phyloP scores from a whole-genome alignment of 169 alveolate genomes.

The Neospora caninum region DNA sequence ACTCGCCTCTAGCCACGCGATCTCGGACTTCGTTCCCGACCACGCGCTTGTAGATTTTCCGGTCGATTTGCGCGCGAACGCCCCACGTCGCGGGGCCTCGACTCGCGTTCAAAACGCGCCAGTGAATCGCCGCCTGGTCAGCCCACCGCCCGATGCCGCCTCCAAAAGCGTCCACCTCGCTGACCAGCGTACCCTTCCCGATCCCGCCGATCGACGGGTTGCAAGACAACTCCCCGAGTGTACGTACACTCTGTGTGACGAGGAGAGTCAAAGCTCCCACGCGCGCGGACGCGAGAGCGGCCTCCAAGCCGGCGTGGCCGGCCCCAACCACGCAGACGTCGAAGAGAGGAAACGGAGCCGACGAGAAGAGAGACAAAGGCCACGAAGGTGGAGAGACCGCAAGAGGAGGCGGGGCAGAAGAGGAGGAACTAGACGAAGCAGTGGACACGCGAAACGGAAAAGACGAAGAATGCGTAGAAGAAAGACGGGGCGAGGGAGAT shows the following conservation, averaged over 20 bases:
- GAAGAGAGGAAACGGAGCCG: conserved; percentile 43
- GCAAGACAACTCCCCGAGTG: conserved; percentile 83
- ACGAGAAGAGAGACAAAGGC: not conserved
- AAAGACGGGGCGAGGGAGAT: not conserved
- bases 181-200: conserved; percentile 91
- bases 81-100: conserved; percentile 94
- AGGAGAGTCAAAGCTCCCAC: conserved; percentile 56
- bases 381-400: not conserved
- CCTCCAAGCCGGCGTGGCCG: conserved; percentile 95
- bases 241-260: conserved; percentile 25
- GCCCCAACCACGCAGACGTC: conserved; percentile 93
- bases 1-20: not conserved
- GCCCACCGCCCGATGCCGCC: conserved; percentile 90
- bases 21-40: conserved; percentile 70
- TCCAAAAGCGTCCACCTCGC: conserved; percentile 94
- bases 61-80: conserved; percentile 90
- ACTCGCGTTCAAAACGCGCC: conserved; percentile 85
- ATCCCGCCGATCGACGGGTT: conserved; percentile 94
- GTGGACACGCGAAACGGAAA: not conserved
- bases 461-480: not conserved
- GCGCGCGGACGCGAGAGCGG: conserved; percentile 92
- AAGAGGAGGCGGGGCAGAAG: not conserved
- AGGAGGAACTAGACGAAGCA: not conserved
- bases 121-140: conserved; percentile 89
- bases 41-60: conserved; percentile 83